Evolutionary conservation across 805 yeast genomes (phyloP), one percentile per base, ranked within the genome.

Genomic region (Suhomyces faveliae): DNA sequence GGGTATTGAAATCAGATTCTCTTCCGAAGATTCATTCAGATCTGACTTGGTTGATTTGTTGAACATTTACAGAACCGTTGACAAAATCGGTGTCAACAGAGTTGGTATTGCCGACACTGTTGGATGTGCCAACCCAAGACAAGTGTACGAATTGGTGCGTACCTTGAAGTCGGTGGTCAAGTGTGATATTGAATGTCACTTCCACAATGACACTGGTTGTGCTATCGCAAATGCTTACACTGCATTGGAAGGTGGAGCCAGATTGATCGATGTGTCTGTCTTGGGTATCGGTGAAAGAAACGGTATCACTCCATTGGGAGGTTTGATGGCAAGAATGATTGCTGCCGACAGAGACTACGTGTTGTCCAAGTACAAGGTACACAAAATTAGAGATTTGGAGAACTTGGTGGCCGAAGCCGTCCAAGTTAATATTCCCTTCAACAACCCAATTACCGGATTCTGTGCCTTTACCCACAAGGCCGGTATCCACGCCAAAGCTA

Each of bases 401-500:
- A 78, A 77, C 59, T 66, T 79, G 66, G 80, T 79, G 45, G 83
- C 83, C 22, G 84, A 79, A 43, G 78, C 80, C 22, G 83, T 79
- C 38, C 79, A 74, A 58, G 83, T 79, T 46, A 79, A 79, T 55
- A 73, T 79, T 54, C 84, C 84, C 19, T 79, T 79, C 70, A 79
- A 79, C 68, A 79, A 79, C 65, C 84, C 84, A 51, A 78, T 79
- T 59, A 79, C 84, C 40, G 84, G 84, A 15, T 79, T 79, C 73
- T 79, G 84, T 70, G 83, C 84, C 39, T 79, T 79, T 65, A 79
- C 84, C 38, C 84, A 79, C 64, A 79, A 79, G 67, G 84, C 84
- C 19, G 84, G 84, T 63, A 78, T 79, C 53, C 84, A 79, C 52
- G 84, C 84, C 48, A 78, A 79, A 63, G 84, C 84, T 43, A 79